These are phyloP conservation scores for Circinella minor DNA, from an alignment of 371 early-diverging fungal genomes.

Conservation along the genomic window DNA sequence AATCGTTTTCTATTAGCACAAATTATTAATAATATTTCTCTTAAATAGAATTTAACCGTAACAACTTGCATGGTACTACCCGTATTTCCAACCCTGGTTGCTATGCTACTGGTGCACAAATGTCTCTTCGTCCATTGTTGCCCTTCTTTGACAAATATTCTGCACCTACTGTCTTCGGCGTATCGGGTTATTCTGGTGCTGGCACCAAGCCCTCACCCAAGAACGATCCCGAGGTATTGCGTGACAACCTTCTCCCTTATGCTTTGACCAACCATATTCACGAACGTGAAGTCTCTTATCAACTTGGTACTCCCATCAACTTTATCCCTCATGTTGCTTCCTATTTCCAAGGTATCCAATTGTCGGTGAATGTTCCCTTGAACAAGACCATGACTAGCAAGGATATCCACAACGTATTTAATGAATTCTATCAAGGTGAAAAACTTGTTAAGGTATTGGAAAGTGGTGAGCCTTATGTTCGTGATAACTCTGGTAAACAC, in stretches of 20 bases:
- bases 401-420: slow-evolving; percentile 74
- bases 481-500: slow-evolving; percentile 86
- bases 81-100: slow-evolving; percentile 96
- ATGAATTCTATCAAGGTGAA: slow-evolving; percentile 77
- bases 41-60: slow-evolving; percentile 69
- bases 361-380: slow-evolving; percentile 89
- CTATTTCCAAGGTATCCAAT: slow-evolving; percentile 92
- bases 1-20: no score
- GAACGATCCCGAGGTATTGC: slow-evolving; percentile 85
- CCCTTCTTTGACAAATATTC: slow-evolving; percentile 62
- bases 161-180: slow-evolving; percentile 89
- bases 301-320: slow-evolving; percentile 64
- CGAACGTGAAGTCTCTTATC: slow-evolving; percentile 89
- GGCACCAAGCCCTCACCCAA: slow-evolving; percentile 95
- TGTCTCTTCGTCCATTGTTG: slow-evolving; percentile 83
- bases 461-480: slow-evolving; percentile 81
- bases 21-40: no score
- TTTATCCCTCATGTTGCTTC: slow-evolving; percentile 94
- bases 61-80: slow-evolving; percentile 56
- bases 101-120: slow-evolving; percentile 96
- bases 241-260: slow-evolving; percentile 91
- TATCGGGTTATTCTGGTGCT: slow-evolving; percentile 96
- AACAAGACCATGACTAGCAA: slow-evolving; percentile 63
- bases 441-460: slow-evolving; percentile 79
- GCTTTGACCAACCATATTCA: slow-evolving; percentile 94